Evolutionary conservation across 108 stramenopile species (phyloP).

Genomic region (Nitzschia sp.): DNA sequence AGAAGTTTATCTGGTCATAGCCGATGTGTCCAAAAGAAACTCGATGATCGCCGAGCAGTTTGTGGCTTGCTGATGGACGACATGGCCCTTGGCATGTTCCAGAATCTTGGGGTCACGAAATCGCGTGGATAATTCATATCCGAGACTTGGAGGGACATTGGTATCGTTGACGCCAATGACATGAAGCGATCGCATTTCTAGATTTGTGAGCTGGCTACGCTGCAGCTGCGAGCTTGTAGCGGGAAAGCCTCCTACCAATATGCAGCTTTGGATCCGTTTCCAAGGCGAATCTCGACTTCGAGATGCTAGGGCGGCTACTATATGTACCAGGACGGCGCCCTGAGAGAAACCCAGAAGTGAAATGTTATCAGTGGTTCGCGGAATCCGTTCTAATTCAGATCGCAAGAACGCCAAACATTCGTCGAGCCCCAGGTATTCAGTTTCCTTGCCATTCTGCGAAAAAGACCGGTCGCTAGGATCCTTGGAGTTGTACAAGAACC

Average conservation of each 20-base stretch:
- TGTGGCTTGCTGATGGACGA: conserved; percentile 20
- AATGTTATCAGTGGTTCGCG: neutral
- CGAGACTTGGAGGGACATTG: conserved; percentile 25
- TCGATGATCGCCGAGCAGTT: conserved; percentile 3
- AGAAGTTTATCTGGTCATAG: too few species aligned
- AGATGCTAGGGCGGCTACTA: conserved; percentile 38
- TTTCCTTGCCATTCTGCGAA: conserved; percentile 24
- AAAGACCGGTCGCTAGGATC: conserved; percentile 37
- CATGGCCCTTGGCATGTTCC: conserved; percentile 40
- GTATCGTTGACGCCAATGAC: conserved; percentile 46
- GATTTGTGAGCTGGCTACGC: neutral
- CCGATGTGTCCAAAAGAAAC: conserved; percentile 6
- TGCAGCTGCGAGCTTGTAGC: neutral
- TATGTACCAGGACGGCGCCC: conserved; percentile 54
- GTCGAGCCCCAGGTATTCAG: conserved; percentile 48
- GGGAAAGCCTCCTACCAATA: conserved; percentile 46
- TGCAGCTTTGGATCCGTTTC: conserved; percentile 15
- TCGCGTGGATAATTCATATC: conserved; percentile 23
- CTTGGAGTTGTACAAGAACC: conserved; percentile 48
- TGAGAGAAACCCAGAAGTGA: conserved; percentile 56
- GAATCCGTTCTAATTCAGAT: conserved; percentile 15
- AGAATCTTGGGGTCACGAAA: conserved; percentile 28
- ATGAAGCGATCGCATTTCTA: conserved; percentile 43
- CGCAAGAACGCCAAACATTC: conserved; percentile 29
- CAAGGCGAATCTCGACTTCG: conserved; percentile 8